These are phyloP conservation scores for Penicillium coprophilum DNA, from an alignment of 495 filamentous ascomycete species.

Conservation along the genomic window DNA sequence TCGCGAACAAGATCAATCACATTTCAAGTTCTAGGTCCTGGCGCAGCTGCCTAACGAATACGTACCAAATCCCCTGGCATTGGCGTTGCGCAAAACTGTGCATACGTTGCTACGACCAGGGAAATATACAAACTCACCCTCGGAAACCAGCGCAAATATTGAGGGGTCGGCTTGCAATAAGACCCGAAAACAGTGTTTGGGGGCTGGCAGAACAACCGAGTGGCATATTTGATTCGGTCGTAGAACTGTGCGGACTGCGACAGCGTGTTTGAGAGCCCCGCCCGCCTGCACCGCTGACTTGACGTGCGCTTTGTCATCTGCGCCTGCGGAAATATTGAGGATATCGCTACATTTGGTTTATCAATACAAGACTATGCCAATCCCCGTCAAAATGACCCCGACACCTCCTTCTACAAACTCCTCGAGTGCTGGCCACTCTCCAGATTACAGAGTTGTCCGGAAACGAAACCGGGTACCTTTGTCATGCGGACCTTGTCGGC, in stretches of 20 bases:
- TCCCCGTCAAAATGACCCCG: slow-evolving; percentile 61
- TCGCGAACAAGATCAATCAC: not conserved
- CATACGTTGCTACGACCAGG: not conserved
- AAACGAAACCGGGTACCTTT: slow-evolving; percentile 94
- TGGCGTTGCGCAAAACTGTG: not conserved
- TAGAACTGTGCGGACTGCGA: not conserved
- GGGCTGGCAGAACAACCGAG: not conserved
- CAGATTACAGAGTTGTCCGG: slow-evolving; percentile 86
- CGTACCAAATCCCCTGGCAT: not conserved
- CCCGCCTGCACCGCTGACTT: not conserved
- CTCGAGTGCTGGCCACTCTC: slow-evolving; percentile 75
- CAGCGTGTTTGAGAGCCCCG: not conserved
- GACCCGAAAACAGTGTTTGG: not conserved
- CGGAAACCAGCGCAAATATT: not conserved
- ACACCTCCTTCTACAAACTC: slow-evolving; percentile 87
- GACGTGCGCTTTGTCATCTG: not conserved
- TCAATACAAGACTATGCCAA: not conserved
- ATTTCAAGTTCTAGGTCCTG: not conserved
- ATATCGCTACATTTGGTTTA: not conserved
- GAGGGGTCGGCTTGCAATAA: not conserved
- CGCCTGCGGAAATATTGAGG: too few species aligned
- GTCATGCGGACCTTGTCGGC: slow-evolving; percentile 89
- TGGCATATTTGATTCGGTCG: not conserved
- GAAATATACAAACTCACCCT: not conserved
- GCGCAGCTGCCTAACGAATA: slow-evolving; percentile 1